Evolutionary conservation across 768 basidiomycete genomes (phyloP), one percentile per base, ranked within the genome.

Genomic region (Butyriboletus loyo): DNA sequence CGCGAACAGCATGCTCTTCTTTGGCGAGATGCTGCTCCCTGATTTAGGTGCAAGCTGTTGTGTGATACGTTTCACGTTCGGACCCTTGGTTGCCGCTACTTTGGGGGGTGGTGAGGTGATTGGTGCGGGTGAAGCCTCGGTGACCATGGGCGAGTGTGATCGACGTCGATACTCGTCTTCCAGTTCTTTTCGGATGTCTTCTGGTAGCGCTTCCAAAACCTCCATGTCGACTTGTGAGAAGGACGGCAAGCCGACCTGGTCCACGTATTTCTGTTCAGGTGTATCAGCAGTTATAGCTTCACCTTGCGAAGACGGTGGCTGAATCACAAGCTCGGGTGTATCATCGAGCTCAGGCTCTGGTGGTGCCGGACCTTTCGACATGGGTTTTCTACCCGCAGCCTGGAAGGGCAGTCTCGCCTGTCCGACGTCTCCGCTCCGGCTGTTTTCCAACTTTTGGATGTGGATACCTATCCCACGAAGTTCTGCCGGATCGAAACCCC

Each of bases 381-480:
- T 22, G 1, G 40, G 31, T 32, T 28, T 50, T 27, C 22, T 51
- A 13, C 55, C 50, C 11, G 57, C 52, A 32, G 59, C 64, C 48
- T 74, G 74, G 67, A 95, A 95, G 0, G 78, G 73, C 27, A 93
- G 68, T 13, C 74, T 73, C 3, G 72, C 78, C 64, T 93, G 92
- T 1, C 83, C 86, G 5, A 70, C 58, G 15, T 76, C 73, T 10
- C 66, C 61, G 14, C 57, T 61, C 22, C 65, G 63, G 4, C 66
- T 60, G 7, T 77, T 73, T 69, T 97, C 92, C 5, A 98, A 77
- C 66, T 94, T 98, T 62, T 88, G 85, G 13, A 98, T 82, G 61
- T 95, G 92, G 8, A 98, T 86, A 0, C 91, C 93, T 50, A 98
- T 81, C 1, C 96, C 96, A 21, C 96, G 80, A n/a, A 98, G 73